Evolutionary conservation across 2,329 filamentous ascomycete species (phyloP).

Genomic region (Claviceps arundinis): DNA sequence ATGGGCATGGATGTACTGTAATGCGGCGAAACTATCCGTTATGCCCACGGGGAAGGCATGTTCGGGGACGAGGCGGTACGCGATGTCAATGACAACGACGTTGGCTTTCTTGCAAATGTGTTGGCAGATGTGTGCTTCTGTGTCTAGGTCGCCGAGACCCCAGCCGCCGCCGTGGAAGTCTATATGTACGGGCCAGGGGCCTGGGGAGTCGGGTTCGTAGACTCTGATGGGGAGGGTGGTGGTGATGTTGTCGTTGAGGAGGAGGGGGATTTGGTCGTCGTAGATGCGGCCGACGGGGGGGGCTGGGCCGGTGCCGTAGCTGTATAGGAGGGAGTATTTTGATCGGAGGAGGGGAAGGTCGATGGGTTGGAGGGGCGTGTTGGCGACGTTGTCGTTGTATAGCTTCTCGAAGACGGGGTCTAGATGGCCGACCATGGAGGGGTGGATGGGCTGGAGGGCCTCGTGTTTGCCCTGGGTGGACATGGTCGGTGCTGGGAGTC

Average conservation of each 20-base stretch:
- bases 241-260: conserved; percentile 16
- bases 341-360: conserved; percentile 24
- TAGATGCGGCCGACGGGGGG: conserved; percentile 27
- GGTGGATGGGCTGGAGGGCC: conserved; percentile 34
- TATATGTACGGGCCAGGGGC: conserved; percentile 33
- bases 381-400: conserved; percentile 32
- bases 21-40: conserved; percentile 33
- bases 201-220: conserved; percentile 27
- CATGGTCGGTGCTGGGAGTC: no score
- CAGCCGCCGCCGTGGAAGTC: conserved; percentile 38
- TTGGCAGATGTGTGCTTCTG: conserved; percentile 34
- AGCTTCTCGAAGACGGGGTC: conserved; percentile 33
- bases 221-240: conserved; percentile 22
- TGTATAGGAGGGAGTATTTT: conserved; percentile 31
- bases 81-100: conserved; percentile 35
- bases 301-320: conserved; percentile 28
- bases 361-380: conserved; percentile 25
- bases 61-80: conserved; percentile 39
- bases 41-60: conserved; percentile 32
- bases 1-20: conserved; percentile 25
- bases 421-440: conserved; percentile 30
- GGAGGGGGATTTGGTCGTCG: conserved; percentile 20
- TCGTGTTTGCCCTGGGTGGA: conserved; percentile 18
- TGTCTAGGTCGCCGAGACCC: conserved; percentile 35
- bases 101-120: conserved; percentile 30